Base-by-base conservation (phyloP, 345 rosid genomes). In the Xanthoceras sorbifolium region DNA sequence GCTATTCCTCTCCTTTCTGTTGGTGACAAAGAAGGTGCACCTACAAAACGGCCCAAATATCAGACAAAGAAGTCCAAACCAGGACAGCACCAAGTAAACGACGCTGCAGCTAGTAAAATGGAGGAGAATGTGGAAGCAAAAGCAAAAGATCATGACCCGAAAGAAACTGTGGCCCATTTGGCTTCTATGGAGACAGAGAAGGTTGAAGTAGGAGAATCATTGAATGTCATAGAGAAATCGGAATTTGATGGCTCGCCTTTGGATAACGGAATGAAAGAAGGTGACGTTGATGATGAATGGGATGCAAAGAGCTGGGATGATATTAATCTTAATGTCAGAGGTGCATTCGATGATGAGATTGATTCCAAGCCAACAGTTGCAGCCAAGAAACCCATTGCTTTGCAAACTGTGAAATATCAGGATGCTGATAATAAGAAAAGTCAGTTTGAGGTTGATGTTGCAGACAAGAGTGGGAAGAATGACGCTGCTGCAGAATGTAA, bases 281-380 rank as follows among this genome's bases (percentile, higher is more conserved):
- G 89, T 36, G 98, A 91, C 0, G 94, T 80, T n/a, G 95, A 86
- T 15, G 94, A 87, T 61, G 98, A 90, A 74, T 96, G 99, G 98
- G 99, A 96, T 85, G 94, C 92, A 54, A 96, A 96, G 84, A 93
- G 90, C 81, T 96, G 97, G 99, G 99, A 96, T 87, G 92, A 86
- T 77, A 84, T 96, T 70, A 89, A 86, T 85, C 87, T 93, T 75
- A 86, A 85, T 70, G 80, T 93, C 59, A 93, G 92, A 76, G 90
- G 93, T 79, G 89, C 92, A 62, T 96, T 96, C 72, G 98, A 90
- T 82, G 99, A 96, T 65, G 96, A 95, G 82, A 90, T 66, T 59
- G 94, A 88, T 73, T n/a, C n/a, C n/a, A n/a, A n/a, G n/a, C n/a
- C n/a, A n/a, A n/a, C n/a, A n/a, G n/a, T n/a, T n/a, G n/a, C n/a